Evolutionary conservation across 2,329 filamentous ascomycete genomes (phyloP).

Genomic region (Grosmannia serpens): DNA sequence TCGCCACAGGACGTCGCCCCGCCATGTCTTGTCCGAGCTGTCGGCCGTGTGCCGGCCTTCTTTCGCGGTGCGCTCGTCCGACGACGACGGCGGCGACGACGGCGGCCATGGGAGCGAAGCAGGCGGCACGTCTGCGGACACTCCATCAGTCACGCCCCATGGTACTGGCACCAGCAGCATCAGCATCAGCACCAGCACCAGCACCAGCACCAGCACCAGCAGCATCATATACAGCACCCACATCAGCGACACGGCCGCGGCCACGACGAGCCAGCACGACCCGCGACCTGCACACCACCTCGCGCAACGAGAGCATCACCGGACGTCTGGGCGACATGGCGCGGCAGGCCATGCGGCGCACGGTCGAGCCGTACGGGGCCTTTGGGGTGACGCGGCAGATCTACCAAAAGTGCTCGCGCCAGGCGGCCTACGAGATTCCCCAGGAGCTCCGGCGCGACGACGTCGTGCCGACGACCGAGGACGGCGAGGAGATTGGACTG

Average conservation of each 20-base stretch:
- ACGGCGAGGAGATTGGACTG: constrained; percentile 72
- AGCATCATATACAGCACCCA: background rate
- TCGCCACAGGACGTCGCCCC: background rate
- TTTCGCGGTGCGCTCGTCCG: constrained; percentile 20
- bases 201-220: background rate
- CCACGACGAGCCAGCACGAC: background rate
- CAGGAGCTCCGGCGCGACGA: constrained; percentile 53
- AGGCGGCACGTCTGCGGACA: background rate
- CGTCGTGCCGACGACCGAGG: constrained; percentile 57
- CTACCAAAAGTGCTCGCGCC: constrained; percentile 60
- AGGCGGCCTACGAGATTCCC: constrained; percentile 68
- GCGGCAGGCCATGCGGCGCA: constrained; percentile 11
- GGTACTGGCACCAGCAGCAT: no score
- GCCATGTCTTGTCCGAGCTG: constrained; percentile 40
- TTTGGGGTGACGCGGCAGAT: constrained; percentile 69
- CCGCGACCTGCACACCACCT: constrained; percentile 6
- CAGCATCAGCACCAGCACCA: no score
- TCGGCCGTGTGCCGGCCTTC: constrained; percentile 29
- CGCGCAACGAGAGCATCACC: constrained; percentile 3
- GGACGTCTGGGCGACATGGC: constrained; percentile 11
- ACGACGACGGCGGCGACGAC: background rate
- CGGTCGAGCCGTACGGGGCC: constrained; percentile 49
- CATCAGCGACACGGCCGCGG: background rate
- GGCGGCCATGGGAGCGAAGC: background rate
- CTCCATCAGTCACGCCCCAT: background rate